A percentile compares a stretch with the other conserved stretches of the same genome.
phyloP scores from a whole-genome alignment of 2,329 filamentous ascomycete species.

The Oidium heveae region DNA sequence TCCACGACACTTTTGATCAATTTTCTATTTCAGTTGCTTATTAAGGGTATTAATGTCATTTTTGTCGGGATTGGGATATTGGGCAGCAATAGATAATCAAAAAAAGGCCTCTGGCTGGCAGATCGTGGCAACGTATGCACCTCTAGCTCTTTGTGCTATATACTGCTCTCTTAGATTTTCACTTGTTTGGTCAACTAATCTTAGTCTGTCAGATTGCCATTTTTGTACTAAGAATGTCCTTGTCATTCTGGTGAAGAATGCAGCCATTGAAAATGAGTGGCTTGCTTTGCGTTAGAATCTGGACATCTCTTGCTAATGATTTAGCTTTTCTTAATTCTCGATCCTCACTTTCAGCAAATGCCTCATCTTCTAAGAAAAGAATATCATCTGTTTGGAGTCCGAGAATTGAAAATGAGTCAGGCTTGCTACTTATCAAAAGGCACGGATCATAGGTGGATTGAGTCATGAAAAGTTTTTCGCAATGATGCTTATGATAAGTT shows the following conservation, averaged over 20 bases:
- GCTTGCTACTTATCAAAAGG: neutral
- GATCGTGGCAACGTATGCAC: too few species aligned
- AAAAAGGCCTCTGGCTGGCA: too few species aligned
- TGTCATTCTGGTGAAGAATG: neutral
- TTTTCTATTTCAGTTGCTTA: neutral
- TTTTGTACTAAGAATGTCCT: neutral
- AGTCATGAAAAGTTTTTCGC: neutral
- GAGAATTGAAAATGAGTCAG: neutral
- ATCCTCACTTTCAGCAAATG: neutral
- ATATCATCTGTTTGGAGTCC: neutral
- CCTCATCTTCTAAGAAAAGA: neutral
- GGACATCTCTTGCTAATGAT: neutral
- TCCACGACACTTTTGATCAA: neutral
- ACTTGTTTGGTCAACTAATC: neutral
- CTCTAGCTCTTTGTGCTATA: neutral
- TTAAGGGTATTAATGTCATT: neutral
- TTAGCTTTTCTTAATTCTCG: neutral
- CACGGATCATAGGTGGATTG: neutral
- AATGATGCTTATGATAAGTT: slow-evolving; percentile 1
- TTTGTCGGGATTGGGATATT: neutral
- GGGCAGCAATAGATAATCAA: slow-evolving; percentile 1
- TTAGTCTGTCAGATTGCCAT: neutral
- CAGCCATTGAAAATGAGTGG: slow-evolving; percentile 1
- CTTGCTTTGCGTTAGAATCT: neutral
- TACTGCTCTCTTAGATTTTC: neutral